Conservation (phyloP, 129 eudicot genomes). For the Flaveria bidentis region DNA sequence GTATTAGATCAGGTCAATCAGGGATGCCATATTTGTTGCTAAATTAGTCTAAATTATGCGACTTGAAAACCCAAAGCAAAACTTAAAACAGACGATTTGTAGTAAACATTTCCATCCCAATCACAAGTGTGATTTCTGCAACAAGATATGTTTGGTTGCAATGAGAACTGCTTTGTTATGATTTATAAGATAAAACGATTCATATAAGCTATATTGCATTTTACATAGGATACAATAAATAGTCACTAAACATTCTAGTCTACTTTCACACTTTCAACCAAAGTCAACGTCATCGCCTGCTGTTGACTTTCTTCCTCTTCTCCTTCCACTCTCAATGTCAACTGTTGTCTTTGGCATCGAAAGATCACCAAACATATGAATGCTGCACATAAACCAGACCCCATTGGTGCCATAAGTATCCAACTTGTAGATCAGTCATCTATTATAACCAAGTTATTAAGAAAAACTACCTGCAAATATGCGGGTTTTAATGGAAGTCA, state of each 20-base stretch:
- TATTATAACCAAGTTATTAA: not conserved
- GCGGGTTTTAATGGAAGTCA: conserved; percentile 67
- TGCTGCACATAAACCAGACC: conserved; percentile 22
- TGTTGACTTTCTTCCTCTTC: conserved; percentile 40
- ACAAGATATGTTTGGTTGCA: not conserved
- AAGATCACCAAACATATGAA: conserved; percentile 58
- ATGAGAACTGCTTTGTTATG: not conserved
- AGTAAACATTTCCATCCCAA: too few species aligned
- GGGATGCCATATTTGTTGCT: too few species aligned
- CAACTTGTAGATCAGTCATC: not conserved
- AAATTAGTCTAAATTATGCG: too few species aligned
- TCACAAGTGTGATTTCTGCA: not conserved
- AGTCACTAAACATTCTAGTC: conserved; percentile 14
- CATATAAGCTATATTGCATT: conserved; percentile 22
- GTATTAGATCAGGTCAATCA: too few species aligned
- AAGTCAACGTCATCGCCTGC: conserved; percentile 49
- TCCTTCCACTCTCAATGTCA: conserved; percentile 36
- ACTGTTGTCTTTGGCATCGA: conserved; percentile 51
- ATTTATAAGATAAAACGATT: conserved; percentile 21
- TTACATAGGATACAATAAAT: conserved; percentile 24
- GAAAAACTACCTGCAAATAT: conserved; percentile 66
- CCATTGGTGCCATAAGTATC: not conserved
- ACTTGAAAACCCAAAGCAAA: too few species aligned
- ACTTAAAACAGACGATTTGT: too few species aligned
- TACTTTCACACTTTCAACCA: conserved; percentile 38